phyloP scores from a whole-genome alignment of 768 basidiomycete genomes.

The Kwoniella pini region DNA sequence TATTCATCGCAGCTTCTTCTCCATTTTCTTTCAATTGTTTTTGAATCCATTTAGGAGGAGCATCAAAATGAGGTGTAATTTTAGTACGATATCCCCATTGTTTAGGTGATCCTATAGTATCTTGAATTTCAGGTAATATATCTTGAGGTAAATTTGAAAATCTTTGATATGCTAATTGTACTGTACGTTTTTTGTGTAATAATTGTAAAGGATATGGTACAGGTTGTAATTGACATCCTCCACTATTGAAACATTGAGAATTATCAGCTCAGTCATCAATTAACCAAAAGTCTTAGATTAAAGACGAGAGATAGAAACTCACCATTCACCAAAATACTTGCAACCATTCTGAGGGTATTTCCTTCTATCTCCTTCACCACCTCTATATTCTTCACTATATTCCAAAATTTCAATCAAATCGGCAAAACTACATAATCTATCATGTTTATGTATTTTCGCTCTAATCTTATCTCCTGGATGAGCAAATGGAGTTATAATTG shows the following conservation, averaged over 20 bases:
- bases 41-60: slow-evolving; percentile 59
- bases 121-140: slow-evolving; percentile 65
- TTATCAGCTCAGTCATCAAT: neutral
- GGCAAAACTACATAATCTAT: slow-evolving; percentile 69
- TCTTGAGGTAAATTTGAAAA: slow-evolving; percentile 58
- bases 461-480: slow-evolving; percentile 79
- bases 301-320: slow-evolving; percentile 11
- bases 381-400: slow-evolving; percentile 37
- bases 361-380: slow-evolving; percentile 61
- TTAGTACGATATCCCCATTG: slow-evolving; percentile 94
- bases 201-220: slow-evolving; percentile 84
- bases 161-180: slow-evolving; percentile 42
- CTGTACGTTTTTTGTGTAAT: slow-evolving; percentile 64
- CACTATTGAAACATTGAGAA: slow-evolving; percentile 24
- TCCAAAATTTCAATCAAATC: slow-evolving; percentile 57
- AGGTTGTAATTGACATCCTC: slow-evolving; percentile 93
- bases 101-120: slow-evolving; percentile 82
- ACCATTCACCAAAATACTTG: slow-evolving; percentile 84
- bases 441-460: slow-evolving; percentile 69
- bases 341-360: slow-evolving; percentile 70
- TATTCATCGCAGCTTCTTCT: slow-evolving; percentile 29
- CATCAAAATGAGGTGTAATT: slow-evolving; percentile 93
- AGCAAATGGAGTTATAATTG: slow-evolving; percentile 76
- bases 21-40: slow-evolving; percentile 19
- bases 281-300: neutral